These are phyloP conservation scores for Linderina pennispora DNA, from an alignment of 192 early-diverging fungal species.

Conservation along the genomic window DNA sequence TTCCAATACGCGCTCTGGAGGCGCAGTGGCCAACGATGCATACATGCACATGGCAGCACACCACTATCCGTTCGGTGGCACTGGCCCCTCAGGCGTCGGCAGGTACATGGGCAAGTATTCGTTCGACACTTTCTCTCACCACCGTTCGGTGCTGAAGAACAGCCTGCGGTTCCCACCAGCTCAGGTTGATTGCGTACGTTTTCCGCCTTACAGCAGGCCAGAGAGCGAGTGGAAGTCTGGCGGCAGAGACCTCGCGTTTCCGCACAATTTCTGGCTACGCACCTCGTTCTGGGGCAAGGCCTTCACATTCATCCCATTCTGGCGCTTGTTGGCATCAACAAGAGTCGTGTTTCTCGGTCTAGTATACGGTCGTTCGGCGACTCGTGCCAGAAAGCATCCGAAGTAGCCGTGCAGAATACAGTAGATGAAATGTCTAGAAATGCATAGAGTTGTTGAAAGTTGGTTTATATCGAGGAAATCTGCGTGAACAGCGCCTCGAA, in stretches of 20 bases:
- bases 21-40: conserved; percentile 73
- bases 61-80: conserved; percentile 79
- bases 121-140: conserved; percentile 80
- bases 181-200: conserved; percentile 25
- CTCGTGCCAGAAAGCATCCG: too few species aligned
- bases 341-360: too few species aligned
- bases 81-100: conserved; percentile 81
- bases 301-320: conserved; percentile 26
- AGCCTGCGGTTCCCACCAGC: conserved; percentile 36
- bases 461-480: neutral
- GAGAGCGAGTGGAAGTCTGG: conserved; percentile 34
- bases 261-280: conserved; percentile 11
- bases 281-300: conserved; percentile 12
- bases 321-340: conserved; percentile 33
- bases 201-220: conserved; percentile 17
- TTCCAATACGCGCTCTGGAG: conserved; percentile 68
- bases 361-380: too few species aligned
- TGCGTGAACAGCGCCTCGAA: neutral
- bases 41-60: conserved; percentile 53
- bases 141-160: conserved; percentile 52
- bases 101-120: conserved; percentile 73
- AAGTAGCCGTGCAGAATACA: too few species aligned
- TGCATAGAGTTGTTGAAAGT: neutral
- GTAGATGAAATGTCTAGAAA: neutral
- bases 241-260: conserved; percentile 11